Evolutionary conservation across 257 asterid species (phyloP).

Genomic region (Rauvolfia tetraphylla): DNA sequence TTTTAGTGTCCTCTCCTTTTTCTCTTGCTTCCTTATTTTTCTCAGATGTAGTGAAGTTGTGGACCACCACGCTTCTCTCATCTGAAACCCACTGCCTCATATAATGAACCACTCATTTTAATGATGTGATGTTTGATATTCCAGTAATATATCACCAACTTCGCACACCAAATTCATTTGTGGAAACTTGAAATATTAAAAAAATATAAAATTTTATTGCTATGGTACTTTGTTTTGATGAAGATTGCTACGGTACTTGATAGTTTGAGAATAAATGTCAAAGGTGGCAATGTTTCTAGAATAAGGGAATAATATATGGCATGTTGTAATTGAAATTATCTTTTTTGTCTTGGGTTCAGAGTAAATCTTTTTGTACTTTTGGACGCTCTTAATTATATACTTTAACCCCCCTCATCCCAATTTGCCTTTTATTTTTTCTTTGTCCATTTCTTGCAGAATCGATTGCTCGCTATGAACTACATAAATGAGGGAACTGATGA

Average conservation of each 20-base stretch:
- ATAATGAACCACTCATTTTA: not conserved
- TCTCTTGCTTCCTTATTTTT: not conserved
- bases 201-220: not conserved
- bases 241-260: not conserved
- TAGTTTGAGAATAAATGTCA: not conserved
- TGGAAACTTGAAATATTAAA: not conserved
- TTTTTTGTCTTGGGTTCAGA: not conserved
- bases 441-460: constrained; percentile 62
- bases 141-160: not conserved
- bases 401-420: not conserved
- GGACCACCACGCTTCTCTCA: not conserved
- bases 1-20: not conserved
- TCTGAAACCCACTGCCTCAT: not conserved
- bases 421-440: constrained; percentile 2
- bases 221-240: not conserved
- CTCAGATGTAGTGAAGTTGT: not conserved
- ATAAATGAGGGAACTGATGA: constrained; percentile 86
- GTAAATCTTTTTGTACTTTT: not conserved
- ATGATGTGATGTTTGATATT: not conserved
- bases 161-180: not conserved
- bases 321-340: not conserved
- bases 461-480: constrained; percentile 99
- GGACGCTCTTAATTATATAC: not conserved
- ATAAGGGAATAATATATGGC: not conserved
- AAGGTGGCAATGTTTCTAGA: not conserved